Evolutionary conservation across 2,329 filamentous ascomycete genomes (phyloP).

Genomic region (Venturia carpophila): DNA sequence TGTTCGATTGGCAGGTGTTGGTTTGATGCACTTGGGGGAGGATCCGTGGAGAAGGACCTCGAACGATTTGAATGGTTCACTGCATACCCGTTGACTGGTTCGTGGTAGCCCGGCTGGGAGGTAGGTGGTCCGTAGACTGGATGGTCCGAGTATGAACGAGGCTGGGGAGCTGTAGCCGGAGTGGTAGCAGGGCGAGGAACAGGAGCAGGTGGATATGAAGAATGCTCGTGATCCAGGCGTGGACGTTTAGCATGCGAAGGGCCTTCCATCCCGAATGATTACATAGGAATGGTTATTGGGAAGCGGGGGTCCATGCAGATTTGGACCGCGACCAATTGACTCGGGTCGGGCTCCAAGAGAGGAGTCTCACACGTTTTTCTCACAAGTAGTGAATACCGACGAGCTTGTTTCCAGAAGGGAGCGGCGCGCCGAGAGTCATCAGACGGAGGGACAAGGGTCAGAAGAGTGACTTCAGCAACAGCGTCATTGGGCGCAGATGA

Average conservation of each 20-base stretch:
- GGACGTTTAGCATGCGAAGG: constrained; percentile 18
- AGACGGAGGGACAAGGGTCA: constrained; percentile 6
- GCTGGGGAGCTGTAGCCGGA: constrained; percentile 6
- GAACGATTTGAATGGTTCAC: constrained; percentile 9
- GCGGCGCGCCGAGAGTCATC: constrained; percentile 12
- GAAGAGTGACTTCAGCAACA: not conserved
- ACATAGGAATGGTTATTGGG: constrained; percentile 2
- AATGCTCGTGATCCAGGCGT: constrained; percentile 15
- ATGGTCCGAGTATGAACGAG: constrained; percentile 14
- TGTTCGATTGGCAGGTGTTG: constrained; percentile 1
- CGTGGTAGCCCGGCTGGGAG: constrained; percentile 1
- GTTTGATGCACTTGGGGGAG: not conserved
- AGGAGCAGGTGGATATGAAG: constrained; percentile 14
- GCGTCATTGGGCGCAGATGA: constrained; percentile 17
- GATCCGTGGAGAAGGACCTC: constrained; percentile 10
- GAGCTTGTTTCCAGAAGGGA: constrained; percentile 14
- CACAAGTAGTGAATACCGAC: constrained; percentile 3
- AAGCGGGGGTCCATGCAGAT: constrained; percentile 14
- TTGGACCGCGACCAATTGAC: constrained; percentile 6
- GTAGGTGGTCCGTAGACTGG: constrained; percentile 5
- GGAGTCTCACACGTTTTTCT: not conserved
- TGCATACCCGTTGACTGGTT: constrained; percentile 16
- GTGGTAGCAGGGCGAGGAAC: constrained; percentile 13
- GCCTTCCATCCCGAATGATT: constrained; percentile 13
- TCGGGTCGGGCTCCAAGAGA: not conserved